These are phyloP conservation scores for Endothia cerciana DNA, from an alignment of 2,329 filamentous ascomycete genomes.

Conservation along the genomic window DNA sequence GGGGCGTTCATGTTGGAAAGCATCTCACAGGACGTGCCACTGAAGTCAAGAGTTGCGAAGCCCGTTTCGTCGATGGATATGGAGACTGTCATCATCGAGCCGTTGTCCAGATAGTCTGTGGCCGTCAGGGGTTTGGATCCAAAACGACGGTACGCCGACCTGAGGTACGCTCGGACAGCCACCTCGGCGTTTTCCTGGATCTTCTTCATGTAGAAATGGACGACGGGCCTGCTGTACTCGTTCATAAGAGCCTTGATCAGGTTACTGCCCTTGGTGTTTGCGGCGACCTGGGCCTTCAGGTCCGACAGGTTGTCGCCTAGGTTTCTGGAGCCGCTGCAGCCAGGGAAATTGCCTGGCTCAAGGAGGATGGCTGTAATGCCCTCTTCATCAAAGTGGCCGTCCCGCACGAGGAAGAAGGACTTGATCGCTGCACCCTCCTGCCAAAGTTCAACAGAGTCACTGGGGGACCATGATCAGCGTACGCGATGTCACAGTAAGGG, in stretches of 20 bases:
- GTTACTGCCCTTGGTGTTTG: constrained; percentile 78
- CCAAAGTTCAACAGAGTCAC: constrained; percentile 34
- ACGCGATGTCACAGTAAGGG: neutral
- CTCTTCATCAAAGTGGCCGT: constrained; percentile 58
- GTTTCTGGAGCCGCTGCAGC: constrained; percentile 74
- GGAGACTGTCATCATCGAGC: constrained; percentile 71
- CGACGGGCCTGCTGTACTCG: constrained; percentile 73
- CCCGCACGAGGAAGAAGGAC: constrained; percentile 27
- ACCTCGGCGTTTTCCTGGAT: constrained; percentile 78
- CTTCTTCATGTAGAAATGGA: constrained; percentile 76
- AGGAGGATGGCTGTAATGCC: constrained; percentile 70
- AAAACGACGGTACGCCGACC: constrained; percentile 66
- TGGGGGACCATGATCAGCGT: neutral
- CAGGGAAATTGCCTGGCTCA: constrained; percentile 71
- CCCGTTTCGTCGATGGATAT: constrained; percentile 74
- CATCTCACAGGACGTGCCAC: constrained; percentile 67
- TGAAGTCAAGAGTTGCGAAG: constrained; percentile 74
- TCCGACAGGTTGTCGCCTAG: constrained; percentile 81
- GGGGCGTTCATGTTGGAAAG: constrained; percentile 66
- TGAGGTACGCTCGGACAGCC: constrained; percentile 71
- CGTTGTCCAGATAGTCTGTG: constrained; percentile 81
- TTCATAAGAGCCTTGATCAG: constrained; percentile 71
- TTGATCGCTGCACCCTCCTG: constrained; percentile 28
- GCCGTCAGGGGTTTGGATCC: constrained; percentile 69
- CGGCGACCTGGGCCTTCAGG: constrained; percentile 78